Evolutionary conservation across 495 filamentous ascomycete species (phyloP).

Genomic region (Aspergillus biplanus): DNA sequence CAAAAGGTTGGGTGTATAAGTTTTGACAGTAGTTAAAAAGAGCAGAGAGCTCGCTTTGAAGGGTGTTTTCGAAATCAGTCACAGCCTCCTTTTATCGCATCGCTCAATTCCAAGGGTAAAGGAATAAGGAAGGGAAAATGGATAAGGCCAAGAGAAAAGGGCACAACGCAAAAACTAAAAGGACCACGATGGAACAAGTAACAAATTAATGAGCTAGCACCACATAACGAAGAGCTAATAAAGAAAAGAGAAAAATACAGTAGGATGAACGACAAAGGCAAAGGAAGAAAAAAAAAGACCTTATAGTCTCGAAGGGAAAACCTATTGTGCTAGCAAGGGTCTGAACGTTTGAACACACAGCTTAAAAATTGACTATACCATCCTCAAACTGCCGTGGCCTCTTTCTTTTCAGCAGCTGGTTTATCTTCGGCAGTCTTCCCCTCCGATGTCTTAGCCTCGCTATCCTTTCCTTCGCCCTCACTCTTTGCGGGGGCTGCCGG

Average conservation of each 20-base stretch:
- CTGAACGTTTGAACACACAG: background rate
- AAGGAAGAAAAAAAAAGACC: background rate
- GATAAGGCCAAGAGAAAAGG: conserved; percentile 8
- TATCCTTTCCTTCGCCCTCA: conserved; percentile 25
- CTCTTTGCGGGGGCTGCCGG: conserved; percentile 22
- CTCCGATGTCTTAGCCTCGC: conserved; percentile 24
- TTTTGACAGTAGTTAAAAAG: conserved; percentile 13
- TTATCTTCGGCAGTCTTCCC: conserved; percentile 29
- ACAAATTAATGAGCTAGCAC: conserved; percentile 7
- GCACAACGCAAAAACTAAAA: background rate
- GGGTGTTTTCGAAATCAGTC: conserved; percentile 1
- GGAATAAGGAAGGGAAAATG: conserved; percentile 2
- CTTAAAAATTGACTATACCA: background rate
- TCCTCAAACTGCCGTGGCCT: conserved; percentile 28
- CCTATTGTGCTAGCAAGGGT: background rate
- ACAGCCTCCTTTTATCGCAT: background rate
- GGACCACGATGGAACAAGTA: background rate
- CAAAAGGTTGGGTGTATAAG: too few relatives aligned
- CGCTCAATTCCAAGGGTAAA: conserved; percentile 8
- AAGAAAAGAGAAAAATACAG: background rate
- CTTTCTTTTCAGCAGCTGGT: conserved; percentile 22
- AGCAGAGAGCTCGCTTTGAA: background rate
- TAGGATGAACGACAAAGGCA: background rate
- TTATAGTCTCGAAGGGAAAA: background rate
- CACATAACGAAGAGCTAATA: conserved; percentile 3